Evolutionary conservation across 345 rosid species (phyloP).

Genomic region (Raphanus raphanistrum): DNA sequence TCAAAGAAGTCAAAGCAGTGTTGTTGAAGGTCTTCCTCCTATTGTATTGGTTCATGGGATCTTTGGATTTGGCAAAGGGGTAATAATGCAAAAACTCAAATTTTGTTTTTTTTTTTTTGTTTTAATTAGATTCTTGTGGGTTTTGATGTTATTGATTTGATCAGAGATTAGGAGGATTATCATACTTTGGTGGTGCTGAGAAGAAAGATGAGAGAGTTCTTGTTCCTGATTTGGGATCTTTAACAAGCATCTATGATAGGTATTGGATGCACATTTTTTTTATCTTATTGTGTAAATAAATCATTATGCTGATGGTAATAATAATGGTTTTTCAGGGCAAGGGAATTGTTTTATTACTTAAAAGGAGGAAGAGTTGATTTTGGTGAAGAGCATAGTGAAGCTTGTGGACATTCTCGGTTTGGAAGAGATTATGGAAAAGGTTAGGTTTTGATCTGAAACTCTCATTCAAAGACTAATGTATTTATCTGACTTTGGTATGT

Average conservation of each 20-base stretch:
- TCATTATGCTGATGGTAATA: constrained; percentile 12
- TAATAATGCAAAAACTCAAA: constrained; percentile 22
- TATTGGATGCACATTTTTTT: constrained; percentile 24
- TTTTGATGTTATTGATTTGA: constrained; percentile 1
- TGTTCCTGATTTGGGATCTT: constrained; percentile 96
- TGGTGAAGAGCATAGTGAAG: constrained; percentile 87
- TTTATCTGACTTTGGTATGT: constrained; percentile 6
- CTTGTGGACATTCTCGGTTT: constrained; percentile 85
- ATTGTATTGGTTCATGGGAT: constrained; percentile 96
- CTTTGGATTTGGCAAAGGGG: constrained; percentile 99
- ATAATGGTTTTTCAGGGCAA: constrained; percentile 48
- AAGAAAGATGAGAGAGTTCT: constrained; percentile 94
- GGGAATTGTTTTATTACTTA: constrained; percentile 89
- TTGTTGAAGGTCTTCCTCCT: constrained; percentile 61
- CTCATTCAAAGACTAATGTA: neutral
- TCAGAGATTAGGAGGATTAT: constrained; percentile 83
- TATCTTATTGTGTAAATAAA: neutral
- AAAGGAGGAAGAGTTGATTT: constrained; percentile 96
- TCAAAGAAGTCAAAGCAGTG: constrained; percentile 30
- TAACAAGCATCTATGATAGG: constrained; percentile 93
- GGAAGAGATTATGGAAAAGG: constrained; percentile 82
- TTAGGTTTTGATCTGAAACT: constrained; percentile 22
- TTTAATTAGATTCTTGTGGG: neutral
- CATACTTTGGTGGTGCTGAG: constrained; percentile 98
- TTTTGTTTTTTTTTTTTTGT: neutral